These are phyloP conservation scores for Trypanosoma avium DNA, from an alignment of 208 protist species.

Conservation along the genomic window DNA sequence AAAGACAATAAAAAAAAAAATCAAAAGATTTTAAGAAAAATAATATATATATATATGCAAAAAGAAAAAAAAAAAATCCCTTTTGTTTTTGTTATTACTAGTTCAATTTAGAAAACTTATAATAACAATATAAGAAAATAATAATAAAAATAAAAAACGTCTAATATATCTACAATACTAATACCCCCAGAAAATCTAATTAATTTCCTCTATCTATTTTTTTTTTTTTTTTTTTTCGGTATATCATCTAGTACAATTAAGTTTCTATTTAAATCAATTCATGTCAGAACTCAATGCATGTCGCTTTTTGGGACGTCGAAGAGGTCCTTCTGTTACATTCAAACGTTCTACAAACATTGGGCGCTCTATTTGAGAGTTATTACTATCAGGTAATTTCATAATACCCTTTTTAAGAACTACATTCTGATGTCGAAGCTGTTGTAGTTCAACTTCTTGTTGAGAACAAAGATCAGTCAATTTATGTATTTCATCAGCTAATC, in stretches of 20 bases:
- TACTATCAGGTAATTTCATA: slow-evolving; percentile 66
- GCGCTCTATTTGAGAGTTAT: slow-evolving; percentile 48
- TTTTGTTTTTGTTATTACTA: too few species aligned
- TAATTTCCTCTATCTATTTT: too few species aligned
- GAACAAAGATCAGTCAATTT: slow-evolving; percentile 57
- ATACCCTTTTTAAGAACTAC: slow-evolving; percentile 61
- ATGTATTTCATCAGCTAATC: slow-evolving; percentile 52
- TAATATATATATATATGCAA: too few species aligned
- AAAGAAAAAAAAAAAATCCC: too few species aligned
- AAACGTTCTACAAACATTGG: slow-evolving; percentile 68
- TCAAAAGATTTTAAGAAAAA: too few species aligned
- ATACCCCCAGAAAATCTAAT: too few species aligned
- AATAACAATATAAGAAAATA: too few species aligned
- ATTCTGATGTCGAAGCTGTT: slow-evolving; percentile 72
- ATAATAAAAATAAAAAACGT: too few species aligned
- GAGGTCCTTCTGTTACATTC: slow-evolving; percentile 74
- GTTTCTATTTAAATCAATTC: not conserved
- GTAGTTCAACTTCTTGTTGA: slow-evolving; percentile 73
- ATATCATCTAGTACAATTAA: not conserved
- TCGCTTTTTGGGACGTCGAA: slow-evolving; percentile 81
- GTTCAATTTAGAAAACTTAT: too few species aligned
- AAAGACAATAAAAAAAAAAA: slow-evolving; percentile 17
- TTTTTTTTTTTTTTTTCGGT: too few species aligned
- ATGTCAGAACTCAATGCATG: slow-evolving; percentile 20
- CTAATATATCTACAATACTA: too few species aligned